A percentile compares a stretch with the other conserved stretches of the same genome.
Evolutionary conservation across 1,139 yeast species (phyloP).

Genomic region (Candida sojae): DNA sequence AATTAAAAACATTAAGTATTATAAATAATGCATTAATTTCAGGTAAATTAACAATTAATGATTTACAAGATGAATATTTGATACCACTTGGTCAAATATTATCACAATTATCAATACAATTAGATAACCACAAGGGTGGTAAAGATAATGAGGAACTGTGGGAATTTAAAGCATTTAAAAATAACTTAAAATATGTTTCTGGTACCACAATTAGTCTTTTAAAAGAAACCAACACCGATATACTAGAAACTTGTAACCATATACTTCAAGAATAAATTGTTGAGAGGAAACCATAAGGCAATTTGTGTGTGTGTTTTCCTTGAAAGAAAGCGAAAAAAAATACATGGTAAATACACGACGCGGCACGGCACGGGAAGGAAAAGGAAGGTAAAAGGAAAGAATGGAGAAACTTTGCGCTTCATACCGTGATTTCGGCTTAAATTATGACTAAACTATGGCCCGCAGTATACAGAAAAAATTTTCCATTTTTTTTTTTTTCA

Average conservation of each 20-base stretch:
- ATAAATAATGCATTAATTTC: conserved; percentile 13
- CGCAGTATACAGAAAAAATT: too few species aligned
- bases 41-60: conserved; percentile 12
- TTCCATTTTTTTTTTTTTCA: too few species aligned
- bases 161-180: conserved; percentile 23
- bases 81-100: conserved; percentile 15
- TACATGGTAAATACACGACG: too few species aligned
- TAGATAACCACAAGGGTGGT: conserved; percentile 6
- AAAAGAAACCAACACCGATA: neutral
- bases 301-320: neutral
- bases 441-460: too few species aligned
- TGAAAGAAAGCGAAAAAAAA: too few species aligned
- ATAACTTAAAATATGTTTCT: conserved; percentile 38
- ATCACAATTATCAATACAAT: conserved; percentile 5
- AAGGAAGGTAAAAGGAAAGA: too few species aligned
- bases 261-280: neutral
- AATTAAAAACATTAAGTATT: conserved; percentile 34
- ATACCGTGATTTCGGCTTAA: too few species aligned
- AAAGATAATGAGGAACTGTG: conserved; percentile 2
- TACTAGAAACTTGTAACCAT: conserved; percentile 1
- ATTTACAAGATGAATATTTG: conserved; percentile 18
- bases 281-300: conserved; percentile 2
- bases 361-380: conserved; percentile 1
- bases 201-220: conserved; percentile 21
- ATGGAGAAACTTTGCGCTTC: too few species aligned